Evolutionary conservation across 805 yeast species (phyloP), one percentile per base, ranked within the genome.

Genomic region (Ogataea chonburiensis): DNA sequence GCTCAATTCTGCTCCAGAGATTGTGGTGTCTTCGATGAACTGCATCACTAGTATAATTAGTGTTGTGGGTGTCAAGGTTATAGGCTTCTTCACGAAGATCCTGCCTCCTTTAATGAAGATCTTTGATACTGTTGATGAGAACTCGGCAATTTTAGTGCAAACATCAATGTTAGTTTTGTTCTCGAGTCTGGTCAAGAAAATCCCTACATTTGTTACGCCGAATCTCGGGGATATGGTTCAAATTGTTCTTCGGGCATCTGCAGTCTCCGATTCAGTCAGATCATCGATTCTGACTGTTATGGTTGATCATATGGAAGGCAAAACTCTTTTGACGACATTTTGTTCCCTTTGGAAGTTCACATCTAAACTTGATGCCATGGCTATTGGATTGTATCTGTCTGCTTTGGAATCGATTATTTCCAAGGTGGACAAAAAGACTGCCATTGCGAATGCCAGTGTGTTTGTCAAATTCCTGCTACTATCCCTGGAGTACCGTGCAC

Each of bases 71-170:
- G 89, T 94, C 13, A 85, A 87, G 54, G 71, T 81, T 45, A 81
- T 93, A 55, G 89, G 95, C 5, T 75, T 71, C 53, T 85, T 88
- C 69, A 86, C 97, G 20, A 81, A 80, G 59, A 80, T 89, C 54
- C 75, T 93, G 43, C 86, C 88, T 11, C 86, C 87, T 10, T 67
- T 85, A 8, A 68, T 87, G 37, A 64, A 66, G 17, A 70, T 86
- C 24, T 82, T 85, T 63, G 67, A 71, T 18, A 46, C 58, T 7
- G 63, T 71, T 16, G 58, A 56, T 23, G 58, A 49, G 17, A 21
- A 8, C 13, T 46, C 61, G 3, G 46, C 64, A 7, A 49, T 58
- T 29, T 58, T 77, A 40, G 56, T 87, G 22, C 93, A 87, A 56
- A 68, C 86, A 11, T 76, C 97, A 0, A 71, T 81, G 11, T 62